These are phyloP conservation scores for Exidia glandulosa DNA, from an alignment of 768 basidiomycete genomes.

Conservation along the genomic window DNA sequence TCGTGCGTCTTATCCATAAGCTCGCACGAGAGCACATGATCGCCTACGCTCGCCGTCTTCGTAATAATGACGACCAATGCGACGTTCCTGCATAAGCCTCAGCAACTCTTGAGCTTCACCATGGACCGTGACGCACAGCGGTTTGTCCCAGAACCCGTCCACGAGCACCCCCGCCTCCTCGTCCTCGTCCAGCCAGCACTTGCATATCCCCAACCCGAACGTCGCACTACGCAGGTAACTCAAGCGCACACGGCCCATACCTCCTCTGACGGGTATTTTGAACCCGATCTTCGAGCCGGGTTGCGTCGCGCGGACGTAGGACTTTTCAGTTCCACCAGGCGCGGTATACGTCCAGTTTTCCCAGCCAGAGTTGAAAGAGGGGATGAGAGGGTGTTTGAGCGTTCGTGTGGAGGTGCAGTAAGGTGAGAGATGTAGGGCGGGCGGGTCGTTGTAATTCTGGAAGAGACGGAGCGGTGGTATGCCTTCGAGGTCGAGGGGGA, in stretches of 20 bases:
- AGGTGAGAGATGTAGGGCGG: not conserved
- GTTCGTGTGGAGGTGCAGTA: slow-evolving; percentile 1
- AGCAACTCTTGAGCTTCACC: not conserved
- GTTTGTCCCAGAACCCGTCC: slow-evolving; percentile 1
- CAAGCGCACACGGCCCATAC: slow-evolving; percentile 7
- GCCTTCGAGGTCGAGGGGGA: not conserved
- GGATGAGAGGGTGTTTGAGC: slow-evolving; percentile 3
- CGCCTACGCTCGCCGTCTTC: not conserved
- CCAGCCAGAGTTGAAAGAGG: slow-evolving; percentile 5
- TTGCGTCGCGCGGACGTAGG: slow-evolving; percentile 1
- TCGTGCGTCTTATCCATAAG: not conserved
- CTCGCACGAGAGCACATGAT: not conserved
- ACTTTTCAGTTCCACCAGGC: not conserved
- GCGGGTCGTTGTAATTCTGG: not conserved
- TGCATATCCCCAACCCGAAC: slow-evolving; percentile 4
- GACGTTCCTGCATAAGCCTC: not conserved
- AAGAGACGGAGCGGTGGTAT: not conserved
- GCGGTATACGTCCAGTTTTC: not conserved
- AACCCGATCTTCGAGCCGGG: slow-evolving; percentile 1
- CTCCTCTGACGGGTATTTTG: not conserved
- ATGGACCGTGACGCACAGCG: not conserved
- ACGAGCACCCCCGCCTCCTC: not conserved
- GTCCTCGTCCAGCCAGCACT: slow-evolving; percentile 7
- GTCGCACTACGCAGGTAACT: slow-evolving; percentile 3
- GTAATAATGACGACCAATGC: not conserved